These are phyloP conservation scores for Arthrobotrys megalospora DNA, from an alignment of 2,329 filamentous ascomycete species.

Conservation along the genomic window DNA sequence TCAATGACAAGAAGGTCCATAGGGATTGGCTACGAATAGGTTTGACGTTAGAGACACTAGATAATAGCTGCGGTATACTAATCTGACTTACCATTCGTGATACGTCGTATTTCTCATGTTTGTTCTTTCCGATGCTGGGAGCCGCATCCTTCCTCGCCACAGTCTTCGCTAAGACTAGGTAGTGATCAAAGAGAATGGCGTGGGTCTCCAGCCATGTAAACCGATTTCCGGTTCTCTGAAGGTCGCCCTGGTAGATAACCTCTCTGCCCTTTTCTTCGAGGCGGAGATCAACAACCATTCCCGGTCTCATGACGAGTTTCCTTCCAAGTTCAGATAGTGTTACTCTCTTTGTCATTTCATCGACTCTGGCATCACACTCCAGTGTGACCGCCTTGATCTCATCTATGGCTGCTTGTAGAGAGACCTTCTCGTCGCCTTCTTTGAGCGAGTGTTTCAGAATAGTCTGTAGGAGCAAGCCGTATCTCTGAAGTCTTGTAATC, in stretches of 20 bases:
- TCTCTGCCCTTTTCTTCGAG: conserved; percentile 94
- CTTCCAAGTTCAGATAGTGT: conserved; percentile 85
- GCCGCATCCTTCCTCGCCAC: conserved; percentile 78
- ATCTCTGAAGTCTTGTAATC: conserved; percentile 91
- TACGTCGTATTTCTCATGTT: conserved; percentile 82
- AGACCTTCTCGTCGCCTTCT: conserved; percentile 91
- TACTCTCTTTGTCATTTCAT: conserved; percentile 91
- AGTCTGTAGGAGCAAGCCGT: conserved; percentile 84
- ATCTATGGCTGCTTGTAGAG: conserved; percentile 85
- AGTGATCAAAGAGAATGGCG: conserved; percentile 95
- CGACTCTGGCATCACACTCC: conserved; percentile 93
- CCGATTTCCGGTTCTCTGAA: conserved; percentile 89
- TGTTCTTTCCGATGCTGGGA: conserved; percentile 77
- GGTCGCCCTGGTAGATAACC: conserved; percentile 87
- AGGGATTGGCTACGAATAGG: conserved; percentile 78
- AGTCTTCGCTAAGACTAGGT: conserved; percentile 89
- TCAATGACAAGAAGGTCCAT: conserved; percentile 96
- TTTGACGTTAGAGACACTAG: not conserved
- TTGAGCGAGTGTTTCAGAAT: conserved; percentile 86
- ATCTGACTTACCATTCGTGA: conserved; percentile 79
- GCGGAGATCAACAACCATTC: conserved; percentile 90
- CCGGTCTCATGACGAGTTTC: conserved; percentile 87
- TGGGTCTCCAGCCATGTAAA: conserved; percentile 96
- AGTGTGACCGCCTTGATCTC: conserved; percentile 91
- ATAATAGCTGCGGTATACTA: not conserved